Evolutionary conservation across 1,284 basidiomycete species (phyloP).

Genomic region (Ustilago tritici): DNA sequence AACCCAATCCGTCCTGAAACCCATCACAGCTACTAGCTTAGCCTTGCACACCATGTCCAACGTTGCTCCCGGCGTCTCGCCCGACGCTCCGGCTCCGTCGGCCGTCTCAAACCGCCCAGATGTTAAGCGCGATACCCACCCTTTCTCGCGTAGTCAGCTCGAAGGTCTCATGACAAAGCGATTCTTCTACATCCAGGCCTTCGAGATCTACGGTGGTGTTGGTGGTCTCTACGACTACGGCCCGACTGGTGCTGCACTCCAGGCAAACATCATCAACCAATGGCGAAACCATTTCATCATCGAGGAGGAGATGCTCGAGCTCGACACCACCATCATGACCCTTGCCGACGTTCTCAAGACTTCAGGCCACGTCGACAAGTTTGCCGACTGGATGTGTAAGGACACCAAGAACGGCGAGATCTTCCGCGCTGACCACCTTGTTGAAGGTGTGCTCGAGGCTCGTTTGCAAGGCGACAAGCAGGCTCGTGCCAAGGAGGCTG

Average conservation of each 20-base stretch:
- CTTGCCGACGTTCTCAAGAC: constrained; percentile 94
- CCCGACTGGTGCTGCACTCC: constrained; percentile 91
- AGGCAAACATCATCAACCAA: constrained; percentile 95
- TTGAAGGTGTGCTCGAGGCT: constrained; percentile 91
- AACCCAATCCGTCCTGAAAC: neutral
- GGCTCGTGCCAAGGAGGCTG: constrained; percentile 76
- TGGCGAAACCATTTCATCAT: constrained; percentile 99
- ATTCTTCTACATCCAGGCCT: constrained; percentile 98
- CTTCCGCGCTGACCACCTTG: constrained; percentile 95
- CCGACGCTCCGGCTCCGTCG: constrained; percentile 45
- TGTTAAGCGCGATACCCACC: constrained; percentile 74
- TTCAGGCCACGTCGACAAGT: constrained; percentile 97
- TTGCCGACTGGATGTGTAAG: constrained; percentile 99
- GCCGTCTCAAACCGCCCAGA: constrained; percentile 50
- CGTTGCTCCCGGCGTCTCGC: constrained; percentile 36
- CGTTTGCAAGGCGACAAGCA: constrained; percentile 90
- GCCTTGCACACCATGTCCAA: constrained; percentile 37
- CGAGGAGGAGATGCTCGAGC: constrained; percentile 98
- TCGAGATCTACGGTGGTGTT: constrained; percentile 98
- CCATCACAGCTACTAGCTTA: constrained; percentile 9
- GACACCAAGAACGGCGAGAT: constrained; percentile 94
- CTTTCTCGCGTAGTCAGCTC: constrained; percentile 88
- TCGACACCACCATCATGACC: constrained; percentile 98
- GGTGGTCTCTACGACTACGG: constrained; percentile 80
- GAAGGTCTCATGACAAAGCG: constrained; percentile 89